Evolutionary conservation across 208 protist genomes (phyloP).

Genomic region (Vickermania ingenoplastis): DNA sequence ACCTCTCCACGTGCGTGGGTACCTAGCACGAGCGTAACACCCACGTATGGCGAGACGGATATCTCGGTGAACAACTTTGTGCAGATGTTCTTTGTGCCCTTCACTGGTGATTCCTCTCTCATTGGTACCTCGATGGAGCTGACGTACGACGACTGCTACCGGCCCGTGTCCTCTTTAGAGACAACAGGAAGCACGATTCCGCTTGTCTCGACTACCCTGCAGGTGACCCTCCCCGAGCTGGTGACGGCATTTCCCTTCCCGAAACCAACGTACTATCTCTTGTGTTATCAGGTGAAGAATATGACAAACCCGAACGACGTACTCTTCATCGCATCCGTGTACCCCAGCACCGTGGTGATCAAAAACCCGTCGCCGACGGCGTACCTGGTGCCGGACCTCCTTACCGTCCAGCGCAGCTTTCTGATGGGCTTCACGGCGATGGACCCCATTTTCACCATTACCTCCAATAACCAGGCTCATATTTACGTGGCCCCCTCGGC

Average conservation of each 20-base stretch:
- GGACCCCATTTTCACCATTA: slow-evolving; percentile 54
- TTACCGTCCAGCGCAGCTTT: slow-evolving; percentile 37
- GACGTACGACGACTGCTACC: slow-evolving; percentile 59
- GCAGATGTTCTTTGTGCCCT: slow-evolving; percentile 69
- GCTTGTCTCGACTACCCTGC: slow-evolving; percentile 58
- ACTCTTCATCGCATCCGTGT: slow-evolving; percentile 59
- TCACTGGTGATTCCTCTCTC: slow-evolving; percentile 16
- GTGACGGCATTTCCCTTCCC: slow-evolving; percentile 37
- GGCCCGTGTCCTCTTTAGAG: slow-evolving; percentile 28
- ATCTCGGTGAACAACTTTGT: slow-evolving; percentile 14
- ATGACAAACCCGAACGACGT: background rate
- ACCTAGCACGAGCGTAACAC: slow-evolving; percentile 31
- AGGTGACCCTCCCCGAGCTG: slow-evolving; percentile 26
- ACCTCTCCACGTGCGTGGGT: slow-evolving; percentile 46
- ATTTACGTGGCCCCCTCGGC: slow-evolving; percentile 28
- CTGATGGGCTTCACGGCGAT: slow-evolving; percentile 47
- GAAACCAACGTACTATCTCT: slow-evolving; percentile 30
- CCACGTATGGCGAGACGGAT: slow-evolving; percentile 20
- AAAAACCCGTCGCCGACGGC: slow-evolving; percentile 48
- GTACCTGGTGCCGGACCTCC: slow-evolving; percentile 54
- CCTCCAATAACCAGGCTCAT: slow-evolving; percentile 24
- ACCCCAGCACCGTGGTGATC: slow-evolving; percentile 31
- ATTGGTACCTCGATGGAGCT: slow-evolving; percentile 26
- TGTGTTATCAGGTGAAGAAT: slow-evolving; percentile 57
- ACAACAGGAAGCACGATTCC: slow-evolving; percentile 17